These are phyloP conservation scores for Solanum sejunctum DNA, from an alignment of 257 asterid species.

Conservation along the genomic window DNA sequence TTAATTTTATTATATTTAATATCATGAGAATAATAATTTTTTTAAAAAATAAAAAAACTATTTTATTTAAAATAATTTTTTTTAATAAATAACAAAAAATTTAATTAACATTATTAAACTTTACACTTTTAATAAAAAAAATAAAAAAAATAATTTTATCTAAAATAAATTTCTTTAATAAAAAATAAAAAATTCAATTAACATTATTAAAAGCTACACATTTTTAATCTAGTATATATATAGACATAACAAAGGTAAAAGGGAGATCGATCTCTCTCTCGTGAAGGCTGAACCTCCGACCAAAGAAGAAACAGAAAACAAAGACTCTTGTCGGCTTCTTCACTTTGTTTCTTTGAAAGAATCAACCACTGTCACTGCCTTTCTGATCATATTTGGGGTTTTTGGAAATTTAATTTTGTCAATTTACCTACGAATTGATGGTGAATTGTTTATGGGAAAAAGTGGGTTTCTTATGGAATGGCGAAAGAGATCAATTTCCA, in stretches of 20 bases:
- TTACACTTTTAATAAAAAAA: no score
- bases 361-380: background rate
- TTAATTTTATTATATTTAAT: no score
- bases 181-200: no score
- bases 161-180: no score
- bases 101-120: no score
- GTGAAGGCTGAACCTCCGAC: background rate
- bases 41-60: no score
- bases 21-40: no score
- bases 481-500: background rate
- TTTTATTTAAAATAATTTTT: no score
- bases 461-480: background rate
- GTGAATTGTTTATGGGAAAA: background rate
- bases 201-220: no score
- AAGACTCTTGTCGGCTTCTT: background rate
- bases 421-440: background rate
- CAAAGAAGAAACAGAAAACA: background rate
- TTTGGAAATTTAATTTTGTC: background rate
- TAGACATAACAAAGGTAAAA: background rate
- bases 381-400: background rate
- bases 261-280: background rate
- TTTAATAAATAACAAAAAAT: no score
- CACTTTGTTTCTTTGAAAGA: background rate
- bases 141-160: no score
- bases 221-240: no score